Evolutionary conservation across 1,284 basidiomycete species (phyloP).

Genomic region (Ganoderma multipileum): DNA sequence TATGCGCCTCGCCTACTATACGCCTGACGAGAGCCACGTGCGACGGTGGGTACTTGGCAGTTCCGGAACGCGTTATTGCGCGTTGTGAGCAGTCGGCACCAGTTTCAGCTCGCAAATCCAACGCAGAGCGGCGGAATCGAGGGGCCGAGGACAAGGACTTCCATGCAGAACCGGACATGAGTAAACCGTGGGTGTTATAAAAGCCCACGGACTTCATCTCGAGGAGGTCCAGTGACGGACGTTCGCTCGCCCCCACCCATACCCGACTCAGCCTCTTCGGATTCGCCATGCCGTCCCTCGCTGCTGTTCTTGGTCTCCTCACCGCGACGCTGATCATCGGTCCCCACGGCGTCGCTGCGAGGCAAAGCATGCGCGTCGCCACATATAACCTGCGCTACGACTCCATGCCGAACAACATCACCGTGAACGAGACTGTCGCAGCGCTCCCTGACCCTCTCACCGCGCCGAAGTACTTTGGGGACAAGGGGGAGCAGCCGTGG

Average conservation of each 20-base stretch:
- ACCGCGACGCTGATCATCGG: not conserved
- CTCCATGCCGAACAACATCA: constrained; percentile 54
- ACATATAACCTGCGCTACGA: constrained; percentile 66
- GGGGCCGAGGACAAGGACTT: too few relatives aligned
- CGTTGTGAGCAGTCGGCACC: too few relatives aligned
- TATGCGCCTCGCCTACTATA: not conserved
- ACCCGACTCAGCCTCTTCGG: not conserved
- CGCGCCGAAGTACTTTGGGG: constrained; percentile 41
- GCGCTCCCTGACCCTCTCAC: constrained; percentile 50
- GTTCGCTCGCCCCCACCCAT: not conserved
- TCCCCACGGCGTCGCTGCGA: constrained; percentile 53
- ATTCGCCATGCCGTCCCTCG: too few relatives aligned
- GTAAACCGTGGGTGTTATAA: not conserved
- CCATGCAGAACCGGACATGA: too few relatives aligned
- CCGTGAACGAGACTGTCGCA: constrained; percentile 52
- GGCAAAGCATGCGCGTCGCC: constrained; percentile 46
- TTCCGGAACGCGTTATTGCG: not conserved
- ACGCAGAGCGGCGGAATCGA: too few relatives aligned
- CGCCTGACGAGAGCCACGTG: constrained; percentile 6
- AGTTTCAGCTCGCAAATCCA: too few relatives aligned
- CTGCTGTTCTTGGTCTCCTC: not conserved
- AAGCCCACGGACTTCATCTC: not conserved
- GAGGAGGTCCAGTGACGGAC: not conserved
- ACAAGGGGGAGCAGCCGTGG: constrained; percentile 55
- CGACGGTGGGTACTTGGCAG: not conserved